Evolutionary conservation across 1,284 basidiomycete species (phyloP), one percentile per base, ranked within the genome.

Genomic region (Ustilago esculenta): DNA sequence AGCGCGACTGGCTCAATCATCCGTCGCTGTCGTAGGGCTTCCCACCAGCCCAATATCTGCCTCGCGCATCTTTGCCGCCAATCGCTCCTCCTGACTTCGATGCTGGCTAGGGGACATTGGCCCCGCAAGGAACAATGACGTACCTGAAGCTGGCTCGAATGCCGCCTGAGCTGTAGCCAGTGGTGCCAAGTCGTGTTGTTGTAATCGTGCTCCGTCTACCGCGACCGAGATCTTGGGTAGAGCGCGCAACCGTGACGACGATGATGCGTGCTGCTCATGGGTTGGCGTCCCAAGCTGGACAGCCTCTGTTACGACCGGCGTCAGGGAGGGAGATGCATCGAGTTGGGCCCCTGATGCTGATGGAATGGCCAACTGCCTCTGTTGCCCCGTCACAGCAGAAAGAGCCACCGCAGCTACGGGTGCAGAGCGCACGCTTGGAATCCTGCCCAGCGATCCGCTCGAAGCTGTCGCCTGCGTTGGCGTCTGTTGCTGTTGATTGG

Each of bases 41-140:
- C 71, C 71, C 11, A 73, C 48, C 37, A 73, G 37, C 9, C 71
- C 71, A 32, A 73, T 50, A 35, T 73, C 71, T 1, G 71, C 71
- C 39, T 73, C 71, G n/a, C 71, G 57, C 61, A 73, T 48, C 47
- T 51, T 70, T 12, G 66, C 71, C 21, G 61, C 61, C 14, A 73
- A 33, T 4, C 58, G 48, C 34, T 73, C 71, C 17, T 70, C 66
- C 24, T 57, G 65, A 41, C 54, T 63, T 32, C 65, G 50, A 17
- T 54, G 34, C 36, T 51, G 50, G 21, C 51, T 57, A 23, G 32
- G 36, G 2, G 49, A 49, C 24, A 54, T 43, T 17, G 20, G 29
- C 30, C 53, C 53, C 5, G 35, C 45, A 4, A 15, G 11, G 9
- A 49, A 55, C 23, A 30, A 35, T 15, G 58, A n/a, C 12, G 24